Evolutionary conservation across 75 land plant genomes (phyloP), one percentile per base, ranked within the genome.

Genomic region (Sequoia sempervirens): DNA sequence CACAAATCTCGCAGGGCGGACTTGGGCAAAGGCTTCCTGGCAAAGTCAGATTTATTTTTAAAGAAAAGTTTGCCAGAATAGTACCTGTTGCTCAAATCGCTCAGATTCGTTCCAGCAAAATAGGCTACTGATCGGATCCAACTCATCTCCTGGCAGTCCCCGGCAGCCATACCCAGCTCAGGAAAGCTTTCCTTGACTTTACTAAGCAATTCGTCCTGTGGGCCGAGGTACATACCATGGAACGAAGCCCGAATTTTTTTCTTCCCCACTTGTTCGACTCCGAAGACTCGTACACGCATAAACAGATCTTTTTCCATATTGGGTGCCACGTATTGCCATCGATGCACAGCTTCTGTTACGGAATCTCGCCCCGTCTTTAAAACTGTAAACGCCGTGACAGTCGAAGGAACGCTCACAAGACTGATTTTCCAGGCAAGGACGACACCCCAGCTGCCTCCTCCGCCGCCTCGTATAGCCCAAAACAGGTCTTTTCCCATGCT

Each of bases 401-500:
- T 15, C 10, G 64, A 20, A 26, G 83, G 83, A 26, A 82, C 74
- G 41, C 38, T 20, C 6, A 58, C 70, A 1, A 82, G 38, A 23
- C 47, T 50, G 20, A 84, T 80, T 53, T 79, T 84, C 85, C 85
- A 84, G 17, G 85, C 53, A 3, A 54, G 58, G 34, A 84, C 85
- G 14, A 84, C 53, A 6, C 85, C 85, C 85, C 85, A 84, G 54
- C 54, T 75, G 20, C 85, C 85, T 0, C 82, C 83, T 13, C 83
- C 83, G 26, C 83, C 83, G n/a, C 83, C 79, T 13, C 64, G 17
- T 20, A 80, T 28, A 43, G 81, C 78, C 78, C 78, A 75, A 38
- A 75, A 75, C 23, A 75, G 23, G 1, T 75, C 81, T n/a, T 37
- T 23, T 10, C 52, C 81, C 46, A 83, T 58, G 5, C 32, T 34